A percentile compares a stretch with the other conserved stretches of the same genome.
Conservation (phyloP, 345 rosid genomes). For the Aquilaria sinensis region DNA sequence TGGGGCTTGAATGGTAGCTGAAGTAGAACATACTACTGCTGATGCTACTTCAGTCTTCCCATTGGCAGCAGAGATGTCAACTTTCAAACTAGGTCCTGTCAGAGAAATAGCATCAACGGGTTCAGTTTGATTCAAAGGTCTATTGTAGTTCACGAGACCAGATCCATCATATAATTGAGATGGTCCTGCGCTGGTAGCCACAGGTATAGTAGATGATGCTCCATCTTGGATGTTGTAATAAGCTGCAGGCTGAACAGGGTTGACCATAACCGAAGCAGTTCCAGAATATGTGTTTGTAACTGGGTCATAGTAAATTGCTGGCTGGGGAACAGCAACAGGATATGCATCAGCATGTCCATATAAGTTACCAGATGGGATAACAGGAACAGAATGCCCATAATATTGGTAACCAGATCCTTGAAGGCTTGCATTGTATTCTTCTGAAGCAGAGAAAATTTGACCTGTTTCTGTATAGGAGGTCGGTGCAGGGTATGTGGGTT, state of each 20-base stretch:
- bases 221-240: conserved; percentile 54
- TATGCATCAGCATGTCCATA: conserved; percentile 64
- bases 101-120: conserved; percentile 20
- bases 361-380: conserved; percentile 34
- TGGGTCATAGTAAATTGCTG: conserved; percentile 49
- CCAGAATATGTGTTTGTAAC: conserved; percentile 52
- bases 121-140: conserved; percentile 20
- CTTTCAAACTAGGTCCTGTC: conserved; percentile 23
- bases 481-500: conserved; percentile 39
- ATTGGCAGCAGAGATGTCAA: conserved; percentile 19
- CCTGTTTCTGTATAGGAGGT: conserved; percentile 38
- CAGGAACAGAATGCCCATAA: conserved; percentile 38
- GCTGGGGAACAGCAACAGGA: conserved; percentile 49
- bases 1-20: conserved; percentile 26
- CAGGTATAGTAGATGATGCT: conserved; percentile 36
- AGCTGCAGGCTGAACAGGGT: conserved; percentile 37
- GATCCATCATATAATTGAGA: conserved; percentile 34
- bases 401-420: conserved; percentile 46
- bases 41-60: conserved; percentile 25
- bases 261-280: conserved; percentile 40
- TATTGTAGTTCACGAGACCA: conserved; percentile 28
- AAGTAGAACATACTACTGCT: conserved; percentile 29
- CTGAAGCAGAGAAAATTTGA: conserved; percentile 40
- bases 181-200: conserved; percentile 31
- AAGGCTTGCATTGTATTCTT: conserved; percentile 49